phyloP scores from a whole-genome alignment of 352 stramenopile species.

The Globisporangium takayamanum region DNA sequence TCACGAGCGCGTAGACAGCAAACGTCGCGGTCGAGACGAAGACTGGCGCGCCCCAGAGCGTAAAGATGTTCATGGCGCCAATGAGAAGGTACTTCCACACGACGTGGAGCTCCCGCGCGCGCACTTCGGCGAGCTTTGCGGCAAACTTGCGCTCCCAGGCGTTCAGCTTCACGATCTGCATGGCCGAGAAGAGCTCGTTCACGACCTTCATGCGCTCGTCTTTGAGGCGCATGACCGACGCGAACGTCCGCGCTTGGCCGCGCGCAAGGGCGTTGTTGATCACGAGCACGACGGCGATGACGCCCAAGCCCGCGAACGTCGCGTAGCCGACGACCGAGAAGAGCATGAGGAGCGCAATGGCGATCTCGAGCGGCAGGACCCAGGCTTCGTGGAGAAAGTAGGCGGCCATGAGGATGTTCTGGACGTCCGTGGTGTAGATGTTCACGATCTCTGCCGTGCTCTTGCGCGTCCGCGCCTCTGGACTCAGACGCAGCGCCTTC shows the following conservation, averaged over 20 bases:
- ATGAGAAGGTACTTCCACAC: slow-evolving; percentile 50
- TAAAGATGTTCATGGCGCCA: slow-evolving; percentile 31
- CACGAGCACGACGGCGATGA: slow-evolving; percentile 33
- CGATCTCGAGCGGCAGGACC: slow-evolving; percentile 46
- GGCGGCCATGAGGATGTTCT: slow-evolving; percentile 47
- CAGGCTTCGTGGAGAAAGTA: slow-evolving; percentile 75
- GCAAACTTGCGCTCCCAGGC: slow-evolving; percentile 90
- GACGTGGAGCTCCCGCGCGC: slow-evolving; percentile 35
- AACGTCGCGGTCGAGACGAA: slow-evolving; percentile 42
- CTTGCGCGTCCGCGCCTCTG: slow-evolving; percentile 23
- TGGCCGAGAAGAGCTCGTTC: slow-evolving; percentile 62
- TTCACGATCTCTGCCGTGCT: slow-evolving; percentile 41
- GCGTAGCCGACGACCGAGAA: slow-evolving; percentile 44
- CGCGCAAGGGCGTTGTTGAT: slow-evolving; percentile 38
- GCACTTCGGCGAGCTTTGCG: slow-evolving; percentile 41
- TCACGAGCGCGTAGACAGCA: slow-evolving; percentile 33
- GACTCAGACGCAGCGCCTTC: slow-evolving; percentile 49
- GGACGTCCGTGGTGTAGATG: slow-evolving; percentile 58
- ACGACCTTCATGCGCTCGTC: slow-evolving; percentile 54
- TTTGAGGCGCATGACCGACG: slow-evolving; percentile 30
- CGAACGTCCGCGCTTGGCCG: slow-evolving; percentile 25
- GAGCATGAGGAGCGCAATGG: slow-evolving; percentile 40
- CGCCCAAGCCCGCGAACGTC: slow-evolving; percentile 29
- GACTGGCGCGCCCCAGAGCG: slow-evolving; percentile 38
- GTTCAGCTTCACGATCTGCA: slow-evolving; percentile 95